Conservation (phyloP, 2,329 filamentous ascomycete species). For the Colletotrichum cuscutae region DNA sequence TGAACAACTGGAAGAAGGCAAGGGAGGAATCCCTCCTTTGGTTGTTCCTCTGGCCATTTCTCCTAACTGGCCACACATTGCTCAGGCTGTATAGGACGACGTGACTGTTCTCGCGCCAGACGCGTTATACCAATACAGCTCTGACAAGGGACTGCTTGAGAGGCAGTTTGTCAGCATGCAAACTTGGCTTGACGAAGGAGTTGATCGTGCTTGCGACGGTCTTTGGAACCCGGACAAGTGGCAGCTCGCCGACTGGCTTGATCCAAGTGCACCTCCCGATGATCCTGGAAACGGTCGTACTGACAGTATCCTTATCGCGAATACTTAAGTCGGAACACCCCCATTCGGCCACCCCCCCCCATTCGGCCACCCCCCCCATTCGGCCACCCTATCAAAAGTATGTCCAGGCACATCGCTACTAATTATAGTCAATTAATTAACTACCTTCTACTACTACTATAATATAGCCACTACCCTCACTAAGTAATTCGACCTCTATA, state of each 20-base stretch:
- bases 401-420: too few relatives aligned
- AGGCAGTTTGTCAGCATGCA: conserved; percentile 19
- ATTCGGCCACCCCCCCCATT: too few relatives aligned
- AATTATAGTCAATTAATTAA: too few relatives aligned
- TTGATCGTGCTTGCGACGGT: background rate
- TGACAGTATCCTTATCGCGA: conserved; percentile 19
- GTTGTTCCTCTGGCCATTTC: conserved; percentile 44
- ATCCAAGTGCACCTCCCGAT: conserved; percentile 43
- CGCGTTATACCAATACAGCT: conserved; percentile 7
- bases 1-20: conserved; percentile 35
- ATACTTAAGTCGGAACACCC: too few relatives aligned
- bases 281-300: background rate
- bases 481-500: too few relatives aligned
- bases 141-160: background rate
- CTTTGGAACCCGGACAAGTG: background rate
- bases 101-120: conserved; percentile 22
- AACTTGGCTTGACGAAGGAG: conserved; percentile 2
- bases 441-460: too few relatives aligned
- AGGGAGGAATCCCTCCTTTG: conserved; percentile 41
- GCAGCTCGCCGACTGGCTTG: conserved; percentile 42
- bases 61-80: conserved; percentile 35
- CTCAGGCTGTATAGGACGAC: conserved; percentile 35
- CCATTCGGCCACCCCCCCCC: too few relatives aligned
- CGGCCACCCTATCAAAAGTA: too few relatives aligned
- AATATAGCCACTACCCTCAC: too few relatives aligned